Percentiles rank a stretch among this genome's conserved stretches.
Conservation (phyloP, 1,139 yeast genomes). For the Sugiyamaella japonica region DNA sequence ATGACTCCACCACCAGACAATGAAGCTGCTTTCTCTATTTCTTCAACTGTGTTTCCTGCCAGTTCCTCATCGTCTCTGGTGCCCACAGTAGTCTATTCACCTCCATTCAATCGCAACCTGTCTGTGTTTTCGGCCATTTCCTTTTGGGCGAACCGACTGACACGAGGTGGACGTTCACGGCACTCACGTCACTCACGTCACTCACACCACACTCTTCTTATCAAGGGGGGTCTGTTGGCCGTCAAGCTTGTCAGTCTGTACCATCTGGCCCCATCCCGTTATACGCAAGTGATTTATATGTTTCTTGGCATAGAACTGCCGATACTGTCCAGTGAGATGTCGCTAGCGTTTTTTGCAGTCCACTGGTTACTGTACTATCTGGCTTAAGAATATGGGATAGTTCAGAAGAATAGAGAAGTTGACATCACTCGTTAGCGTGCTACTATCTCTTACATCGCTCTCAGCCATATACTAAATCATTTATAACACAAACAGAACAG, state of each 20-base stretch:
- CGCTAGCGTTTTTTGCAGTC: slow-evolving; percentile 10
- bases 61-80: slow-evolving; percentile 6
- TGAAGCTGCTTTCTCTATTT: background rate
- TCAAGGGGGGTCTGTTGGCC: slow-evolving; percentile 6
- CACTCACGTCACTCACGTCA: too few relatives aligned
- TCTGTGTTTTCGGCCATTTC: background rate
- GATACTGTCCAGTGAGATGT: background rate
- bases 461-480: background rate
- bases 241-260: slow-evolving; percentile 8
- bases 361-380: slow-evolving; percentile 8
- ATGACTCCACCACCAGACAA: background rate
- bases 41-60: background rate
- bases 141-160: background rate
- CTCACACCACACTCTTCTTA: background rate
- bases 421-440: too few relatives aligned
- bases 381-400: background rate
- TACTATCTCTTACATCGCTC: background rate
- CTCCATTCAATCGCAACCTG: background rate
- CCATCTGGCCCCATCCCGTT: background rate
- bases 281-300: slow-evolving; percentile 7
- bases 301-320: slow-evolving; percentile 18
- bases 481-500: background rate
- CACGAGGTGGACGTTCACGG: too few relatives aligned
- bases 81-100: slow-evolving; percentile 11
- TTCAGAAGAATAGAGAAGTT: too few relatives aligned